These are phyloP conservation scores for Amanita pseudoporphyria DNA, from an alignment of 768 basidiomycete genomes.

Conservation along the genomic window DNA sequence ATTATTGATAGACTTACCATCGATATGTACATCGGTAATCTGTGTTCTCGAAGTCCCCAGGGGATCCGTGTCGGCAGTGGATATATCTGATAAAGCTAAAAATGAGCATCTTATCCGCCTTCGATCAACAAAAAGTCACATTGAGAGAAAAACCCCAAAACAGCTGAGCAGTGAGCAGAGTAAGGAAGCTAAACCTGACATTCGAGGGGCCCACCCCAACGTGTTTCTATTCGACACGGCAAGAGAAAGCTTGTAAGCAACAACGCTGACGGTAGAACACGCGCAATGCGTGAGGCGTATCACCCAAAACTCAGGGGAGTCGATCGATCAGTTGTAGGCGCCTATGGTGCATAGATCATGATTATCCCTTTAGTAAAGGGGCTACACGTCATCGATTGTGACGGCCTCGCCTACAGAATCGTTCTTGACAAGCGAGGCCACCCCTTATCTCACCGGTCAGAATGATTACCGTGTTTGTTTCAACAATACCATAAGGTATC, in stretches of 20 bases:
- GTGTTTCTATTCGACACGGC: no score
- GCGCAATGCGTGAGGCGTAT: background rate
- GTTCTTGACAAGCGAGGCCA: background rate
- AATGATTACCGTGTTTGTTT: constrained; percentile 1
- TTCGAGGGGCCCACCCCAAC: no score
- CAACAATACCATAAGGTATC: background rate
- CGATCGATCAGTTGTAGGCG: background rate
- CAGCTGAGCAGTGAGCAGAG: no score
- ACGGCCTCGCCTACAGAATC: background rate
- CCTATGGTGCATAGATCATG: background rate
- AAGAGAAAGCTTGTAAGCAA: background rate
- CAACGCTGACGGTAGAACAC: background rate
- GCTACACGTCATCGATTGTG: background rate
- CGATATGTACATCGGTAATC: no score
- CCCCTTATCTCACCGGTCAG: background rate
- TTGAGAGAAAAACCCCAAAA: no score
- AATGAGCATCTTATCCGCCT: no score
- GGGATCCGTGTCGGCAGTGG: no score
- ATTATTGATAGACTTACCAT: no score
- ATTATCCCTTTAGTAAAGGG: background rate
- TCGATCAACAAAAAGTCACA: no score
- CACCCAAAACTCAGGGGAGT: background rate
- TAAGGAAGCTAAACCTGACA: no score
- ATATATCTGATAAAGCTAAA: no score
- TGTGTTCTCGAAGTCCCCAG: no score